Base-by-base conservation (phyloP, 331 rosid species). In the Rosa hybrid region DNA sequence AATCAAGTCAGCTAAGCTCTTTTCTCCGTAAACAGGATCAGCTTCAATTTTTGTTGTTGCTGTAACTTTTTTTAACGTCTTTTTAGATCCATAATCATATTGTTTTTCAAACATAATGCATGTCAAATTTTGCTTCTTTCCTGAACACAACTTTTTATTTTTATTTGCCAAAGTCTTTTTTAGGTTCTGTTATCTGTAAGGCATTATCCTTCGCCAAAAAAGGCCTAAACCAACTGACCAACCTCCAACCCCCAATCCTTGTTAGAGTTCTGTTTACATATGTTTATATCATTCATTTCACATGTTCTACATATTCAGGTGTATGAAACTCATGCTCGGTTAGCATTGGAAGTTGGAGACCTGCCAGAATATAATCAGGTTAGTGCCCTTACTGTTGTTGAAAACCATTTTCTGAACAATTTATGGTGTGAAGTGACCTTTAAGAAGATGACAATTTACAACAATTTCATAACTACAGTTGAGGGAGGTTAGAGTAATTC, bases 361-460 rank as follows among this genome's bases (percentile, higher is more conserved):
- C 92, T 96, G 75, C 94, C 96, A 0, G 99, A 96, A 79, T 93
- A 84, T 83, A 96, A 96, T 85, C 99, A 96, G 94, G 99, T 96
- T 80, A 53, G 86, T 86, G 53, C 13, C 49, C 68, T 84, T 57
- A 60, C 18, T 74, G 23, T 50, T 25, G 34, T 70, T 21, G 80
- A n/a, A 68, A 60, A 83, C 45, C n/a, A 20, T 53, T 73, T 63
- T 72, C 27, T 38, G 2, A 30, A 71, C 34, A 59, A 3, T 74
- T 11, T 44, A 75, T 46, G 59, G 20, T 63, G 7, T 63, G 20
- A 44, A 48, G 2, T 27, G 49, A 8, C 46, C 18, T 25, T 4
- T 62, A 76, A 25, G 25, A 23, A 21, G 59, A 16, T 34, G 57
- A 71, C 42, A 25, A 0, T 4, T 62, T 27, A 49, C 5, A 45